A percentile compares a stretch with the other conserved stretches of the same genome.
These are phyloP conservation scores for Plasmodium cynomolgi DNA, from an alignment of 169 alveolate species.

Conservation along the genomic window DNA sequence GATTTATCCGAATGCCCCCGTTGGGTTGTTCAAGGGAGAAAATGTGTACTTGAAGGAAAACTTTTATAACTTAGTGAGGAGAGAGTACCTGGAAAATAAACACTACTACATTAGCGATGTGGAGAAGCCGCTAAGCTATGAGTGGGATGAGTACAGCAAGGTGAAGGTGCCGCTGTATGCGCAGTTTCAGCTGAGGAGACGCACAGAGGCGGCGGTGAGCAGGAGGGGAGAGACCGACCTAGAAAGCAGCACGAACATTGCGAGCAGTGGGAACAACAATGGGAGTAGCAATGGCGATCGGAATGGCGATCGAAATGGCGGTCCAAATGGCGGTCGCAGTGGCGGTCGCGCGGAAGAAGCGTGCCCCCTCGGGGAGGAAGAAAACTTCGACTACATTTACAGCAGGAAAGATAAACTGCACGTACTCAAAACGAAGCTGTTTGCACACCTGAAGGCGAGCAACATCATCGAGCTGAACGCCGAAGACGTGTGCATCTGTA, in stretches of 20 bases:
- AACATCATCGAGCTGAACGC: slow-evolving; percentile 33
- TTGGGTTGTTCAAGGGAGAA: slow-evolving; percentile 67
- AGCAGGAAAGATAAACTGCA: slow-evolving; percentile 19
- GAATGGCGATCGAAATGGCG: no score
- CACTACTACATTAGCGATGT: slow-evolving; percentile 47
- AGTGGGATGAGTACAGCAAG: slow-evolving; percentile 22
- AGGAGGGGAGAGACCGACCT: not conserved
- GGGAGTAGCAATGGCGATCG: not conserved
- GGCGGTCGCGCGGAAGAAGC: not conserved
- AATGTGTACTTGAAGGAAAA: slow-evolving; percentile 63
- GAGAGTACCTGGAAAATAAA: slow-evolving; percentile 60
- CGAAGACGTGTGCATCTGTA: slow-evolving; percentile 52
- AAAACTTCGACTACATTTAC: slow-evolving; percentile 40
- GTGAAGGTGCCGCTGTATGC: slow-evolving; percentile 52
- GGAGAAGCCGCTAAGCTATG: slow-evolving; percentile 44
- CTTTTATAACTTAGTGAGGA: slow-evolving; percentile 25
- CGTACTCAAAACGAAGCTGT: slow-evolving; percentile 15
- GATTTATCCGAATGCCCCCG: slow-evolving; percentile 49
- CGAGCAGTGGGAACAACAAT: not conserved
- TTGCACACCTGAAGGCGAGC: slow-evolving; percentile 54
- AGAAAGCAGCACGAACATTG: not conserved
- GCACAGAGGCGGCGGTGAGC: not conserved
- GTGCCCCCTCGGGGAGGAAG: not conserved
- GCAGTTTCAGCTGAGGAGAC: slow-evolving; percentile 20
- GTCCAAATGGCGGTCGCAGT: not conserved